Percentiles rank a stretch among this genome's conserved stretches.
Conservation (phyloP, 768 basidiomycete genomes). For the Russula abietina region DNA sequence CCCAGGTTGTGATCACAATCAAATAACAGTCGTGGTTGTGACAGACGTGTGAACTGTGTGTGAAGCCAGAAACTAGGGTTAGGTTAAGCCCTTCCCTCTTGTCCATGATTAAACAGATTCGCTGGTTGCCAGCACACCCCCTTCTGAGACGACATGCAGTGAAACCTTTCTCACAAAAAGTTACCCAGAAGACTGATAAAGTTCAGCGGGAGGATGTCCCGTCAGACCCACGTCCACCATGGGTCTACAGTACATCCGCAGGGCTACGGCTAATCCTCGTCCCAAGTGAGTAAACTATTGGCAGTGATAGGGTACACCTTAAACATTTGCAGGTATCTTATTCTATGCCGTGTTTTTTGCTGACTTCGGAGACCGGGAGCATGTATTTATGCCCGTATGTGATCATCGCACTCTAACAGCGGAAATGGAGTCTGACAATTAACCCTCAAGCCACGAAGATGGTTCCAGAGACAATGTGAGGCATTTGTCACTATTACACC, state of each 20-base stretch:
- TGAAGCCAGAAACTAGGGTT: conserved; percentile 3
- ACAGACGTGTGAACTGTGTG: not conserved
- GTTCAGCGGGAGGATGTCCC: conserved; percentile 9
- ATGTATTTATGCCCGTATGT: conserved; percentile 28
- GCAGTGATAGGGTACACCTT: not conserved
- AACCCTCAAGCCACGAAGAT: conserved; percentile 46
- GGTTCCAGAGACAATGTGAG: conserved; percentile 45
- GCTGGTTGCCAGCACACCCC: not conserved
- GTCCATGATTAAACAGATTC: conserved; percentile 11
- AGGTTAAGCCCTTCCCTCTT: not conserved
- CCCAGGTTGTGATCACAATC: not conserved
- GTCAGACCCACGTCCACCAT: conserved; percentile 51
- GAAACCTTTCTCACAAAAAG: conserved; percentile 3
- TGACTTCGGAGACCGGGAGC: conserved; percentile 27
- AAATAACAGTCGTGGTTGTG: not conserved
- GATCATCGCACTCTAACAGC: not conserved
- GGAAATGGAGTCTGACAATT: conserved; percentile 3
- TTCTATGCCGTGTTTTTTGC: conserved; percentile 26
- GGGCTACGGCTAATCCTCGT: conserved; percentile 19
- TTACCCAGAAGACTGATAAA: not conserved
- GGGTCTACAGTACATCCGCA: conserved; percentile 41
- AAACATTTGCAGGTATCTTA: conserved; percentile 7
- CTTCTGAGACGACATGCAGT: not conserved
- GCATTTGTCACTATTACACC: conserved; percentile 55
- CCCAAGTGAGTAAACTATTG: conserved; percentile 18